Base-by-base conservation (phyloP, 805 yeast genomes). In the Zygosaccharomyces rouxii region DNA sequence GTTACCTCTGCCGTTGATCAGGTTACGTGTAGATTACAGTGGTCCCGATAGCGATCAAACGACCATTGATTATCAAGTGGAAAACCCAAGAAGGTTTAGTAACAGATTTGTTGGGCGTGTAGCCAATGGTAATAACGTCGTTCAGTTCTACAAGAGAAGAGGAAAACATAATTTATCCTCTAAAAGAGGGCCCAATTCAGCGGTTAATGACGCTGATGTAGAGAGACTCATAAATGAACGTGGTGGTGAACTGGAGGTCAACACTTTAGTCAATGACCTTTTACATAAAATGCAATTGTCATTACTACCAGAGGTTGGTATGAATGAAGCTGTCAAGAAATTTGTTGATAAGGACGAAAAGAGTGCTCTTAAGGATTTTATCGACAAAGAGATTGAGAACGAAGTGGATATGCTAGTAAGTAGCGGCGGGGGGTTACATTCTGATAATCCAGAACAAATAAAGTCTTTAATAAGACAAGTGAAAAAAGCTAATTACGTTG, bases 71-170 rank as follows among this genome's bases (percentile, higher is more conserved):
- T 92, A 79, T 59, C 96, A 89, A 56, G 89, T 94, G 14, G 98
- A 90, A 59, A 92, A 90, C 60, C 86, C 96, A 0, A 73, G 95
- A 45, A 71, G 97, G 53, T 88, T 94, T 54, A 88, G 97, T 13
- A 89, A 90, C 60, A 72, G 88, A 58, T 94, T 92, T 72, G 95
- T 86, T 5, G 97, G 96, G 0, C 75, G 74, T 52, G 94, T 92
- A 1, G 99, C 98, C 3, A 94, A 94, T 64, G 80, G 83, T n/a
- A 84, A 87, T 58, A 95, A 89, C 58, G 87, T 90, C 7, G 78
- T 92, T 2, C 82, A 80, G 41, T 85, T 86, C 62, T 79, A 79
- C 59, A 77, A 79, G 60, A 79, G 75, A 54, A 73, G 60, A 64
- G 72, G 40, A 48, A 55, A 30, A 31, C 60, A 49, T 16, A 58